These are phyloP conservation scores for Boletus sp. DNA, from an alignment of 768 basidiomycete species.

Conservation along the genomic window DNA sequence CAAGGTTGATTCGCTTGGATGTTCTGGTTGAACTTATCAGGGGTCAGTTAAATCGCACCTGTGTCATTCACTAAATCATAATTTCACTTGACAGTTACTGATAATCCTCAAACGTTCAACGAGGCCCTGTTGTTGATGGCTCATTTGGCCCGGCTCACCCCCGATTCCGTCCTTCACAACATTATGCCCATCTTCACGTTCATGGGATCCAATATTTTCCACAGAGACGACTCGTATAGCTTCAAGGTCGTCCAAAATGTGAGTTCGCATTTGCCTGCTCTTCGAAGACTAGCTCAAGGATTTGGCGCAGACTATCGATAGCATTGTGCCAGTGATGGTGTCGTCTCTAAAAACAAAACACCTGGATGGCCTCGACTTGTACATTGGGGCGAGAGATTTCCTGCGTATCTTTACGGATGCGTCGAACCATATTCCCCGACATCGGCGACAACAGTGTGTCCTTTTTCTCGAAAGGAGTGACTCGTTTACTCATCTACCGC, in stretches of 20 bases:
- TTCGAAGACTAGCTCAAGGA: neutral
- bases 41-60: conserved; percentile 38
- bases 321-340: conserved; percentile 91
- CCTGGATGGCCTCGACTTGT: conserved; percentile 53
- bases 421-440: conserved; percentile 84
- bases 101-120: conserved; percentile 92
- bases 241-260: conserved; percentile 95
- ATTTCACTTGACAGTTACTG: conserved; percentile 53
- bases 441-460: conserved; percentile 81
- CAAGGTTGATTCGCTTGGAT: conserved; percentile 70
- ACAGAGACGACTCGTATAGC: conserved; percentile 92
- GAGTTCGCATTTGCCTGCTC: conserved; percentile 1
- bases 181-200: conserved; percentile 99
- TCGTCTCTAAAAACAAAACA: conserved; percentile 66
- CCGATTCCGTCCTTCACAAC: conserved; percentile 89
- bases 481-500: conserved; percentile 1
- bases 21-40: conserved; percentile 85
- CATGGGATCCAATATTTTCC: conserved; percentile 98
- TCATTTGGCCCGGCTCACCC: conserved; percentile 75
- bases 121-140: conserved; percentile 88
- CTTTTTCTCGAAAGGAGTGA: neutral
- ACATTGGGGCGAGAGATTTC: conserved; percentile 73
- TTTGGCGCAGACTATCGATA: conserved; percentile 73
- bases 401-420: conserved; percentile 93
- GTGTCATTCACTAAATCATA: neutral